Evolutionary conservation across 257 asterid species (phyloP), one percentile per base, ranked within the genome.

Genomic region (Ilex aquifolium): DNA sequence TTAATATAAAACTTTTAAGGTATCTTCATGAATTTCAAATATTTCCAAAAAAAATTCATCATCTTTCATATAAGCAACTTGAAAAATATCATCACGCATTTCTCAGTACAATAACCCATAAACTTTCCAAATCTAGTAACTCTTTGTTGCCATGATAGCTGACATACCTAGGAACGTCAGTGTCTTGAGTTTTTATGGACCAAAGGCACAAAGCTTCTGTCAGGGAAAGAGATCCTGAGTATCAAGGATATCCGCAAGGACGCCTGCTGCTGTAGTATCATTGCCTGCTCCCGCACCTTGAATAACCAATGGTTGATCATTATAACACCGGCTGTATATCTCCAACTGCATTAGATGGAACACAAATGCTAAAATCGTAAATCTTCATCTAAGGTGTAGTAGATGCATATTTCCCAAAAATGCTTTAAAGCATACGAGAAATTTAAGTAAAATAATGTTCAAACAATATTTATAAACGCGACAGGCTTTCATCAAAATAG

Each of bases 261-360:
- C 96, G 8, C 95, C 99, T 4, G 88, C 93, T 44, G 99, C 94
- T 7, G 96, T 92, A 12, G 99, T 87, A 57, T 88, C 95, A 54
- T 85, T 89, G 70, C 97, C 97, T 31, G 96, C 95, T 60, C 95
- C 96, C 60, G 99, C 97, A 62, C 97, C 95, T 80, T 89, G 95
- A 61, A 87, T 89, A 46, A 92, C 97, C 79, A 89, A 78, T 0
- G 93, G 95, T 50, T 80, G 91, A 59, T 87, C 61, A 16, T 72
- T 69, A 54, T 92, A 89, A 79, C 97, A 92, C 10, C 95, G 80
- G 69, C 90, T 92, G 65, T 82, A 82, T 75, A 92, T 82, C 85
- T 92, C 96, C 77, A 90, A 42, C 93, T 90, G 82, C 76, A 76
- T 17, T 48, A 6, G 10, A 79, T 50, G 1, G 17, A 56, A 30